phyloP scores from a whole-genome alignment of 2,329 filamentous ascomycete species.

The Camptophora hylomeconis region DNA sequence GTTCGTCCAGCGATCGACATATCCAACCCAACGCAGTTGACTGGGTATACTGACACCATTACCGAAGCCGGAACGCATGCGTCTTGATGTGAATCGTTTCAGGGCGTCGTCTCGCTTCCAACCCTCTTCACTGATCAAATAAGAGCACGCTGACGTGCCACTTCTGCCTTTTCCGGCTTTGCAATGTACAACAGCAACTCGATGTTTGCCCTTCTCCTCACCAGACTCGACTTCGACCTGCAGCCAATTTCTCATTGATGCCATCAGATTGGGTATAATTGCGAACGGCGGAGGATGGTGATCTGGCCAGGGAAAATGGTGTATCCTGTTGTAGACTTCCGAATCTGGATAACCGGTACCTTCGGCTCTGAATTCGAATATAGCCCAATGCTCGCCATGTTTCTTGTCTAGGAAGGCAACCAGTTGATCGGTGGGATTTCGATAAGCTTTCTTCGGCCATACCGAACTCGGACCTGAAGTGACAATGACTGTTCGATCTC shows the following conservation, averaged over 20 bases:
- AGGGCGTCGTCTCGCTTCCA: conserved; percentile 54
- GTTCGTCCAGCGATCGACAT: conserved; percentile 77
- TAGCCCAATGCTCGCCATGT: conserved; percentile 75
- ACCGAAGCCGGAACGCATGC: conserved; percentile 84
- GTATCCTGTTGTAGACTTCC: conserved; percentile 71
- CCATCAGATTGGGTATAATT: conserved; percentile 78
- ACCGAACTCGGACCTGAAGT: conserved; percentile 84
- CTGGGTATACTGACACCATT: conserved; percentile 85
- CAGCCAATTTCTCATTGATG: conserved; percentile 84
- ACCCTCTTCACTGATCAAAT: conserved; percentile 75
- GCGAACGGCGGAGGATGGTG: conserved; percentile 92
- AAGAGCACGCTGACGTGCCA: conserved; percentile 76
- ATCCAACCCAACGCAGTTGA: conserved; percentile 74
- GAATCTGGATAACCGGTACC: conserved; percentile 90
- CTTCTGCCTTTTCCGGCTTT: conserved; percentile 93
- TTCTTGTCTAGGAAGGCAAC: conserved; percentile 78
- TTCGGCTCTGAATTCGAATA: conserved; percentile 96
- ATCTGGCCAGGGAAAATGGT: conserved; percentile 92
- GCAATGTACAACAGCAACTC: conserved; percentile 87
- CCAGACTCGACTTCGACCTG: conserved; percentile 27
- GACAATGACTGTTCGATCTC: conserved; percentile 34
- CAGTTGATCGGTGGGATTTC: conserved; percentile 78
- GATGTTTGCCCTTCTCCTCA: conserved; percentile 30
- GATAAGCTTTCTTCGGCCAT: conserved; percentile 83
- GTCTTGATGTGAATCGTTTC: conserved; percentile 59